Base-by-base conservation (phyloP, 2,329 filamentous ascomycete genomes). In the Cadophora malorum region DNA sequence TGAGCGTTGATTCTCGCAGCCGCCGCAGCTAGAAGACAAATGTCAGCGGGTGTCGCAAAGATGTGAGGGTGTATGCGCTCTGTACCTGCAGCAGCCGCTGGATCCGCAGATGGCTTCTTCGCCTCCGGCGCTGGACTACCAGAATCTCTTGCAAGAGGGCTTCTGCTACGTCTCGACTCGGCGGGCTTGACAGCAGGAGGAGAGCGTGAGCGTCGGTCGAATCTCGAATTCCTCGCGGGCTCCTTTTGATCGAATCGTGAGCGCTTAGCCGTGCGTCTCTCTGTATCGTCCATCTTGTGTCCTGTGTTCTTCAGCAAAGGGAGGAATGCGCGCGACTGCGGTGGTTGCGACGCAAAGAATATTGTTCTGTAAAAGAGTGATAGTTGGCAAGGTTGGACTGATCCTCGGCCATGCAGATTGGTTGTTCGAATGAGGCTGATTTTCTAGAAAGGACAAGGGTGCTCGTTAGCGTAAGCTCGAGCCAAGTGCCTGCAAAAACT, bases 221-320 rank as follows among this genome's bases (percentile, higher is more conserved):
- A 97, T 78, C 94, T 88, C 61, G 94, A 96, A 53, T 86, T 78
- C 74, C 89, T 86, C 77, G 96, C 93, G 6, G 92, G 89, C 78
- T 95, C 93, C 58, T 90, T 96, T 80, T 96, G 93, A 79, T 98
- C 95, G 81, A 98, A 97, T 79, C 95, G 93, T 77, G 94, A 97
- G 70, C 94, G 91, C 84, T 97, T 97, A 69, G 84, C 83, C 69
- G 83, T 84, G 70, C 89, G 88, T 78, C 90, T 87, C 74, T 94
- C 91, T 71, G 90, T 85, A 76, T 96, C 93, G 73, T 91, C 88
- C 93, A 97, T 94, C 58, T 67, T 76, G 53, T 47, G 38, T n/a
- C 33, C 47, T 19, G 25, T 4, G 53, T 2, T 35, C 14, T 45
- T 19, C n/a, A 38, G 55, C 16, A 38, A 59, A 50, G n/a, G 25